Evolutionary conservation across 73 alveolate species (phyloP), one percentile per base, ranked within the genome.

Genomic region (Paramecium sonneborni): DNA sequence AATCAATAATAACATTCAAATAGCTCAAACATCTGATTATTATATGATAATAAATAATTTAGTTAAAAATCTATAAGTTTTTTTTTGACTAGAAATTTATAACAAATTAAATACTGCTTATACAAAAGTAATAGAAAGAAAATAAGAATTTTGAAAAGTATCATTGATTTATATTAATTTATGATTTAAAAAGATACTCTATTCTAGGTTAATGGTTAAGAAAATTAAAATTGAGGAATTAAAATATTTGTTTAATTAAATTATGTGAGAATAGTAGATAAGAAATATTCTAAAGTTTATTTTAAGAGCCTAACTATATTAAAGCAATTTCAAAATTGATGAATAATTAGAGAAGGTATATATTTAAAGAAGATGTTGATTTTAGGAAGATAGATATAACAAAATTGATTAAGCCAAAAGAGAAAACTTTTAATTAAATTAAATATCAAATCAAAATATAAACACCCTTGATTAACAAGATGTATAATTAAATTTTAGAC

Each of bases 271-370:
- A 39, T 79, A 32, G 57, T 15, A 9, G 6, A 0, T 14, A 52
- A 52, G 1, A 18, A 3, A 52, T 3, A 52, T 18, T 52, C 68
- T 18, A n/a, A 20, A 52, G 68, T 24, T 3, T 1, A 21, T 0
- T 10, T 0, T 20, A 57, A 6, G 90, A 38, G 1, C 35, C 39
- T n/a, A 20, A 20, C 10, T 12, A 35, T 41, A 21, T 44, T 3
- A 79, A 79, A 46, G 32, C 90, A 10, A 24, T 43, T 23, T 79
- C 90, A 30, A n/a, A n/a, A 79, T 79, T 3, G 90, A 79, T 43
- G 69, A 79, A 39, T 52, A 46, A 9, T 38, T 11, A 43, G 90
- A 43, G n/a, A 12, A 14, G 28, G 90, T n/a, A 79, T 43, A 24
- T 43, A 79, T 43, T 43, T 79, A 21, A 76, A 79, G 20, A 79